Conservation (phyloP, 164 flowering plant species). For the Stephania japonica region DNA sequence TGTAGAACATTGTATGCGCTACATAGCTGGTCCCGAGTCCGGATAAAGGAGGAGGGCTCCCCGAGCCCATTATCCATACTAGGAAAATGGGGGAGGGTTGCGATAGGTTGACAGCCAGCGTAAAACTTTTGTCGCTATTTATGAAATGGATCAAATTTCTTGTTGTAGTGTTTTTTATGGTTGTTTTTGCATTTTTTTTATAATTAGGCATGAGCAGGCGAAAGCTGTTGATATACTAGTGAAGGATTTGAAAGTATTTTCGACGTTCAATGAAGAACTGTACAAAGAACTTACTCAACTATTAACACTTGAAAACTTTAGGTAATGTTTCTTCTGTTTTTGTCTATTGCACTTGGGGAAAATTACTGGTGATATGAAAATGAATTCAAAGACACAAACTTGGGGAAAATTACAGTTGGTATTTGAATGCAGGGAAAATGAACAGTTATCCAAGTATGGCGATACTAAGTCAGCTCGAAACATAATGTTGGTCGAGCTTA, state of each 20-base stretch:
- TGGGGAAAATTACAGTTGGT: background rate
- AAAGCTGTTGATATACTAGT: conserved; percentile 85
- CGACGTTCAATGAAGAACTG: conserved; percentile 75
- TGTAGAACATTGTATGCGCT: too few relatives aligned
- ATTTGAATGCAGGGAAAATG: conserved; percentile 64
- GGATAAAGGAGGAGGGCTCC: too few relatives aligned
- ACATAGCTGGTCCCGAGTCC: too few relatives aligned
- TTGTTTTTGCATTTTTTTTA: conserved; percentile 5
- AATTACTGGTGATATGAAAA: background rate
- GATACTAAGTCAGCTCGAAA: conserved; percentile 89
- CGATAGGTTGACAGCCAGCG: too few relatives aligned
- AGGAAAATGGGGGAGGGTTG: too few relatives aligned
- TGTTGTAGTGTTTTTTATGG: background rate
- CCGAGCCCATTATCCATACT: too few relatives aligned
- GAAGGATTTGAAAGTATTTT: conserved; percentile 74
- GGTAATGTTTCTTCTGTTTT: conserved; percentile 33
- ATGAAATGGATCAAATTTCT: background rate
- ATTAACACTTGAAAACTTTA: conserved; percentile 65
- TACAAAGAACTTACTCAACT: conserved; percentile 84
- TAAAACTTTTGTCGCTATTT: too few relatives aligned
- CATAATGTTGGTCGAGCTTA: conserved; percentile 80
- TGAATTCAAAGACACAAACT: background rate
- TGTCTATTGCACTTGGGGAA: background rate
- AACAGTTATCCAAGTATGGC: conserved; percentile 88
- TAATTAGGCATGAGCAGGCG: conserved; percentile 60